Evolutionary conservation across 2,329 filamentous ascomycete species (phyloP), one percentile per base, ranked within the genome.

Genomic region (Penicillium rolfsii): DNA sequence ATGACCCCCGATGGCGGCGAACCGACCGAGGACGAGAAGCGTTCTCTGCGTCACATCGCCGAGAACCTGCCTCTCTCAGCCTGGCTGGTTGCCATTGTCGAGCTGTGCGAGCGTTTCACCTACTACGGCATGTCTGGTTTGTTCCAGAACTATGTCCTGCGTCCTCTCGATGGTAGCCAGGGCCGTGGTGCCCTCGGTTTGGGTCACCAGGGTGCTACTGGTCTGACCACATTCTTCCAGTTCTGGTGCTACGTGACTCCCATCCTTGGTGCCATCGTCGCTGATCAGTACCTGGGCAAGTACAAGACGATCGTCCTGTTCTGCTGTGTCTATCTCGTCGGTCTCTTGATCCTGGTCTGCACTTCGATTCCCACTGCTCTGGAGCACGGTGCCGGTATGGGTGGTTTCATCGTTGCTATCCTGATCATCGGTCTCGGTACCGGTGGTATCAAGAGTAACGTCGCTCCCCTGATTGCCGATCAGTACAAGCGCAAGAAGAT

Each of bases 361-460:
- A 87, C 85, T 2, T 83, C 85, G 1, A 77, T 85, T 1, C 85
- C 85, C 0, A 61, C 65, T 2, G 76, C 85, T 30, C 74, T 88
- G 28, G 74, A 81, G 14, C 73, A 81, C 57, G 80, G 83, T 43
- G 79, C 79, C 30, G 81, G 83, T 41, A 71, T 87, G n/a, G 81
- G 79, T 52, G 83, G 82, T n/a, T 83, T 87, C 68, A 76, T 85
- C 52, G 75, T 81, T 14, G 78, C 85, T 9, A 80, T 87, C 64
- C 79, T 90, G 66, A 73, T 89, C 63, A 87, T 89, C 62, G 88
- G 87, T 61, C 72, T 89, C 12, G 88, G 87, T 55, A 89, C 87
- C 1, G 88, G 88, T 67, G 86, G 86, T 61, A 89, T 91, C 79
- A 90, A 90, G 78, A 84, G 85, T 66, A 90, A 89, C 74, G 82